Percentiles rank a stretch among this genome's conserved stretches.
These are phyloP conservation scores for Tetrahymena thermophila DNA, from an alignment of 73 alveolate genomes.

Conservation along the genomic window DNA sequence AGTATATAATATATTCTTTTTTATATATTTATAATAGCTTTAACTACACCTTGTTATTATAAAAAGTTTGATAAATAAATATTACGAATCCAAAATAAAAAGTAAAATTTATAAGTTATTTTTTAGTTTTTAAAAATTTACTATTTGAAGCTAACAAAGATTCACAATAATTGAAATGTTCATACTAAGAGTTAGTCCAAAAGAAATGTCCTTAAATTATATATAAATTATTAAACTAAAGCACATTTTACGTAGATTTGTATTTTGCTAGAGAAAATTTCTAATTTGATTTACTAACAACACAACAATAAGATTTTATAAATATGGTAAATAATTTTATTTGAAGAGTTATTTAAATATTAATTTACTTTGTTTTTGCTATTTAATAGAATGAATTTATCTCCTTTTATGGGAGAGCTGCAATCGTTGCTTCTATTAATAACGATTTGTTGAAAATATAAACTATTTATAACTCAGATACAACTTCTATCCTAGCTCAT, in stretches of 20 bases:
- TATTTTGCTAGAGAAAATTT: not conserved
- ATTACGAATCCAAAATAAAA: not conserved
- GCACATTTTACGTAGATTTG: not conserved
- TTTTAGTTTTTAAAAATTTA: too few species aligned
- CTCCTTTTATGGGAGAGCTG: not conserved
- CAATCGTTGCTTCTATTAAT: not conserved
- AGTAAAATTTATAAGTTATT: not conserved
- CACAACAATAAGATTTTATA: not conserved
- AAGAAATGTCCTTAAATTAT: not conserved
- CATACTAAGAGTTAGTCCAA: not conserved
- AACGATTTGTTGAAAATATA: not conserved
- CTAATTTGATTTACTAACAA: not conserved
- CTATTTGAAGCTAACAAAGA: not conserved
- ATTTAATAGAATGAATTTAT: not conserved
- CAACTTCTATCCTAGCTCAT: not conserved
- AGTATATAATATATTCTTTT: too few species aligned
- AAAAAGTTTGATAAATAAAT: not conserved
- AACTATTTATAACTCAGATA: not conserved
- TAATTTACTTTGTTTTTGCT: too few species aligned
- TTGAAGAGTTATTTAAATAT: too few species aligned
- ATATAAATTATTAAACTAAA: too few species aligned
- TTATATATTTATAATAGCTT: not conserved
- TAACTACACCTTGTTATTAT: not conserved
- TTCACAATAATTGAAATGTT: not conserved
- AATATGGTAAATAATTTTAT: not conserved